These are phyloP conservation scores for Vaccinium corymbosum DNA, from an alignment of 148 eudicot genomes.

Conservation along the genomic window DNA sequence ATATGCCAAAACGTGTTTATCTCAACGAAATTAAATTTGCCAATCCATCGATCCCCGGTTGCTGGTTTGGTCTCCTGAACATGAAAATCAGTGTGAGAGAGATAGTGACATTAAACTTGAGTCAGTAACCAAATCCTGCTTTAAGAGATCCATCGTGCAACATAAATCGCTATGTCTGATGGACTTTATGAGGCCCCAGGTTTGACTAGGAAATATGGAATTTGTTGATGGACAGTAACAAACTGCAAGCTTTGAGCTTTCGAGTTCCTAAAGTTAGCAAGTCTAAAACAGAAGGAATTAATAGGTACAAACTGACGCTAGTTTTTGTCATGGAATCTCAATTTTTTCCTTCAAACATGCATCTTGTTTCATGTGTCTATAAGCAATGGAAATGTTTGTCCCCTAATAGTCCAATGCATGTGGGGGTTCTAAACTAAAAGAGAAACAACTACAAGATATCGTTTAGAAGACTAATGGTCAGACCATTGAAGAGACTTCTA, in stretches of 20 bases:
- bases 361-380: background rate
- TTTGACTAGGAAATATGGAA: constrained; percentile 2
- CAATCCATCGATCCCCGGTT: constrained; percentile 42
- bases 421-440: background rate
- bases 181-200: background rate
- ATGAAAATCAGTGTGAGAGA: background rate
- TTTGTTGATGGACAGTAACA: background rate
- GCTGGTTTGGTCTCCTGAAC: constrained; percentile 37
- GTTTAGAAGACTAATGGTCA: background rate
- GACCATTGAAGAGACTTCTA: background rate
- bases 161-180: background rate
- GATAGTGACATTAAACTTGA: background rate
- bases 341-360: background rate
- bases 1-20: constrained; percentile 66
- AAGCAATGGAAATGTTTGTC: background rate
- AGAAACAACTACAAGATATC: background rate
- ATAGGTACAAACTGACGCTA: background rate
- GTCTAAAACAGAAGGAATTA: background rate
- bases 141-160: background rate
- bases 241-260: background rate
- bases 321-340: background rate
- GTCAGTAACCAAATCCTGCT: constrained; percentile 1
- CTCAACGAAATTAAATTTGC: constrained; percentile 67
- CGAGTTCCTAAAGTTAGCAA: background rate
- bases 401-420: background rate